These are phyloP conservation scores for Puya raimondii DNA, from an alignment of 176 grass and related monocot species.

Conservation along the genomic window DNA sequence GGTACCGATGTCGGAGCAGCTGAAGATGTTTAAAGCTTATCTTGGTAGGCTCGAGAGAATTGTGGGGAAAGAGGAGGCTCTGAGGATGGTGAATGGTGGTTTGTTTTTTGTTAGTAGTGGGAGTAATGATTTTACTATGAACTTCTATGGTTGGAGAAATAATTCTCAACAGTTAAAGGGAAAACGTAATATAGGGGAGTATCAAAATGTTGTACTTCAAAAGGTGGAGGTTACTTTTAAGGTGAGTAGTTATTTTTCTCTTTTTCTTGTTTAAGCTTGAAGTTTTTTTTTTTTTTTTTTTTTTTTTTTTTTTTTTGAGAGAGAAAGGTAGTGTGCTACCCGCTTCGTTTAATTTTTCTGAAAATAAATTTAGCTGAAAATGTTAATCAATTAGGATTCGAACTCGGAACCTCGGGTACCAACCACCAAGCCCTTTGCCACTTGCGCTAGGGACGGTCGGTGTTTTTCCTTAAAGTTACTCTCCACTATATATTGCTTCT, in stretches of 20 bases:
- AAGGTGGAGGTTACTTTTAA: constrained; percentile 28
- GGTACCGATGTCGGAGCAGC: constrained; percentile 48
- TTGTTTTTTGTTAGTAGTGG: constrained; percentile 59
- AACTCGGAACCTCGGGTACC: too few relatives aligned
- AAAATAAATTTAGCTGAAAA: too few relatives aligned
- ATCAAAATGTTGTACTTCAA: constrained; percentile 48
- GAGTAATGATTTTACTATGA: constrained; percentile 51
- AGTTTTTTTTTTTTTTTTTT: too few relatives aligned
- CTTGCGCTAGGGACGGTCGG: too few relatives aligned
- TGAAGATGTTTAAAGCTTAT: constrained; percentile 50
- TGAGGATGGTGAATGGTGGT: constrained; percentile 36
- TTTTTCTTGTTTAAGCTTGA: neutral
- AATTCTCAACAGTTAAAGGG: constrained; percentile 12
- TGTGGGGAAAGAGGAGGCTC: constrained; percentile 41
- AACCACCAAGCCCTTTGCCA: too few relatives aligned
- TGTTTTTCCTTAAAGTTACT: neutral
- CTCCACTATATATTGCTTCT: too few relatives aligned
- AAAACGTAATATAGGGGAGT: constrained; percentile 32
- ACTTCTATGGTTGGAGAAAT: constrained; percentile 25
- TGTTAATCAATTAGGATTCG: too few relatives aligned
- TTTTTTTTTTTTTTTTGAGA: too few relatives aligned
- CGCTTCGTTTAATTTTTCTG: too few relatives aligned
- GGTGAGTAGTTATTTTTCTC: constrained; percentile 23
- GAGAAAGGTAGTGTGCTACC: too few relatives aligned
- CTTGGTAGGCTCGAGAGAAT: constrained; percentile 27